Evolutionary conservation across 2,329 filamentous ascomycete genomes (phyloP).

Genomic region (Talaromyces rugulosus): DNA sequence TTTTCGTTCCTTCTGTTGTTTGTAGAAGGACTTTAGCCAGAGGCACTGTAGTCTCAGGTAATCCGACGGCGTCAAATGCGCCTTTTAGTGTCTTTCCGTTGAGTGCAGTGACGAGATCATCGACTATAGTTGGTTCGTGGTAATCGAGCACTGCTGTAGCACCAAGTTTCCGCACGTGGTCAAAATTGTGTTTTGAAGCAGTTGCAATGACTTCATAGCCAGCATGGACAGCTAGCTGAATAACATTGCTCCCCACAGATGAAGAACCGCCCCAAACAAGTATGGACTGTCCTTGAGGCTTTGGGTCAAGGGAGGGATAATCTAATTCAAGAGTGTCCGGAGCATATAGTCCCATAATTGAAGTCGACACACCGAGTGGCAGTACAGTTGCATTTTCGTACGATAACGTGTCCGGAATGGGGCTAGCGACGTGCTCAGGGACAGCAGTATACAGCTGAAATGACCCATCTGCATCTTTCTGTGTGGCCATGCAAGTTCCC

Average conservation of each 20-base stretch:
- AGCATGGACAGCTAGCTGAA: conserved; percentile 38
- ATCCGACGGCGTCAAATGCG: neutral
- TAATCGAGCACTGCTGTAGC: conserved; percentile 43
- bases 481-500: conserved; percentile 11
- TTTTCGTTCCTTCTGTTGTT: neutral
- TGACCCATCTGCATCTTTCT: conserved; percentile 14
- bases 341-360: conserved; percentile 19
- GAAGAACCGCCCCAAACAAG: conserved; percentile 50
- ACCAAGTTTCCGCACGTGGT: conserved; percentile 39
- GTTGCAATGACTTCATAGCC: conserved; percentile 37
- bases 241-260: conserved; percentile 39
- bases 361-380: conserved; percentile 22
- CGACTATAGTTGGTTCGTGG: conserved; percentile 14
- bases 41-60: neutral
- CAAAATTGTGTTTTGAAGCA: conserved; percentile 36
- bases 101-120: neutral
- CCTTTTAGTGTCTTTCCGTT: neutral
- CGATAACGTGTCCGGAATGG: conserved; percentile 19
- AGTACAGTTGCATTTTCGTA: conserved; percentile 23
- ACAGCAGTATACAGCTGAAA: conserved; percentile 24
- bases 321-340: conserved; percentile 16
- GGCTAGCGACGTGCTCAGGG: conserved; percentile 9
- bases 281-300: conserved; percentile 27
- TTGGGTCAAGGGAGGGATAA: conserved; percentile 4
- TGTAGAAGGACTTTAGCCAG: neutral